phyloP scores from a whole-genome alignment of 2,329 filamentous ascomycete species.

The Aspergillus fumigatiaffinis region DNA sequence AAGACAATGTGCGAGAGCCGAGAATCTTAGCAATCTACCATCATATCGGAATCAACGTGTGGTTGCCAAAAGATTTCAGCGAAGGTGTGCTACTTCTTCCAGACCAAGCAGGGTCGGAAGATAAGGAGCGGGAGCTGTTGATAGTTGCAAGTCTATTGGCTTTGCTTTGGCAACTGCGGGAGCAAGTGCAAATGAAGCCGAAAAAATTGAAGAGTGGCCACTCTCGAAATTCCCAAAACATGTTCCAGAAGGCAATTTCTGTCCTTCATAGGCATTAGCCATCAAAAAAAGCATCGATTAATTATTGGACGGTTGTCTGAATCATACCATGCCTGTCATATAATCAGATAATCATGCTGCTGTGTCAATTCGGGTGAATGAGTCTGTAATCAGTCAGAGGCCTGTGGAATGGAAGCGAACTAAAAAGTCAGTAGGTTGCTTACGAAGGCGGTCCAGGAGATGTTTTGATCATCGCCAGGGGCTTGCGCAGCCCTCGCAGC shows the following conservation, averaged over 20 bases:
- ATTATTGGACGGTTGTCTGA: not conserved
- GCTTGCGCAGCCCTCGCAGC: slow-evolving; percentile 18
- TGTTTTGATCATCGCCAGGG: slow-evolving; percentile 18
- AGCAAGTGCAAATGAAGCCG: not conserved
- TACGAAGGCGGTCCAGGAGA: slow-evolving; percentile 28
- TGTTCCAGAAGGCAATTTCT: not conserved
- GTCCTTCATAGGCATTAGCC: not conserved
- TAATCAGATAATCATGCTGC: slow-evolving; percentile 30
- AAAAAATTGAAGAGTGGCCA: not conserved
- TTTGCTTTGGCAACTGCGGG: slow-evolving; percentile 4
- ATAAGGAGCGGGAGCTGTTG: not conserved
- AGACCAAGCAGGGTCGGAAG: not conserved
- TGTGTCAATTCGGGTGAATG: slow-evolving; percentile 16
- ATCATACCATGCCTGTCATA: slow-evolving; percentile 11
- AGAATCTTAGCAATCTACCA: slow-evolving; percentile 6
- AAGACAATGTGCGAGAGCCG: not conserved
- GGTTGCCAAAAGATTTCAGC: slow-evolving; percentile 5
- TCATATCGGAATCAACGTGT: slow-evolving; percentile 4
- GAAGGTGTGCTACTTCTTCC: slow-evolving; percentile 4
- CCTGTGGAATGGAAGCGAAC: not conserved
- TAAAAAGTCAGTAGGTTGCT: slow-evolving; percentile 4
- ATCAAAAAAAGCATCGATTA: not conserved
- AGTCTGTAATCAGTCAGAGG: slow-evolving; percentile 14
- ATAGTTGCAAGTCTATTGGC: slow-evolving; percentile 4
- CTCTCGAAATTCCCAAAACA: slow-evolving; percentile 1